Base-by-base conservation (phyloP, 148 eudicot species). In the Persicaria maculosa region DNA sequence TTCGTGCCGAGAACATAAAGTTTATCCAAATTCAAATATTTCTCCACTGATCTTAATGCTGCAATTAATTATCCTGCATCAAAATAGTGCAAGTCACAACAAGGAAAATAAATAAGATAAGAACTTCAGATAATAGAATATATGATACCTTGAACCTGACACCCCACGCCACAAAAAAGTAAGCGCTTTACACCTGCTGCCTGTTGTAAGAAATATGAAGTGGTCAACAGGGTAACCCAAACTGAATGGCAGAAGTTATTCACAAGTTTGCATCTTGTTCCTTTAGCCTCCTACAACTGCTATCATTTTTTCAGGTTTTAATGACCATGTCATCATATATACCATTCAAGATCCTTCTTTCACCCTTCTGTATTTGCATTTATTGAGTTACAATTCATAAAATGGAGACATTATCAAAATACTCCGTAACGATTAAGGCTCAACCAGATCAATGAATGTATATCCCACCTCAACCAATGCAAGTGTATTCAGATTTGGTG, bases 181-280 rank as follows among this genome's bases (percentile, higher is more conserved):
- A 94, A 94, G 80, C 98, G 96, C 71, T 94, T 94, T 43, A 94
- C 98, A 50, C 93, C 96, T 80, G 98, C 92, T 59, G 98, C 98
- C 98, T 94, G 88, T 77, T 59, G 44, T 47, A 31, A 59, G 74
- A 64, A 79, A 74, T 12, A 31, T 48, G 74, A 68, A 79, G 73
- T 12, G 50, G 52, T 65, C 50, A 48, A 31, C 25, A 68, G 22
- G 67, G 9, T 19, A 64, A 20, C 36, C 9, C 25, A 36, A 5
- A 25, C 9, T 31, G 69, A 15, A 65, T 65, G 43, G 47, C 17
- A 15, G 6, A 65, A 65, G 45, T 40, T 14, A 65, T 65, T 40
- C 19, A 58, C 64, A 58, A 58, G 9, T 36, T 40, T 65, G 44
- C 31, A 62, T 31, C 44, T 19, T 62, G 45, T 31, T 62, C 44